Evolutionary conservation across 2,329 filamentous ascomycete genomes (phyloP).

Genomic region (Ophiocordyceps sinensis): DNA sequence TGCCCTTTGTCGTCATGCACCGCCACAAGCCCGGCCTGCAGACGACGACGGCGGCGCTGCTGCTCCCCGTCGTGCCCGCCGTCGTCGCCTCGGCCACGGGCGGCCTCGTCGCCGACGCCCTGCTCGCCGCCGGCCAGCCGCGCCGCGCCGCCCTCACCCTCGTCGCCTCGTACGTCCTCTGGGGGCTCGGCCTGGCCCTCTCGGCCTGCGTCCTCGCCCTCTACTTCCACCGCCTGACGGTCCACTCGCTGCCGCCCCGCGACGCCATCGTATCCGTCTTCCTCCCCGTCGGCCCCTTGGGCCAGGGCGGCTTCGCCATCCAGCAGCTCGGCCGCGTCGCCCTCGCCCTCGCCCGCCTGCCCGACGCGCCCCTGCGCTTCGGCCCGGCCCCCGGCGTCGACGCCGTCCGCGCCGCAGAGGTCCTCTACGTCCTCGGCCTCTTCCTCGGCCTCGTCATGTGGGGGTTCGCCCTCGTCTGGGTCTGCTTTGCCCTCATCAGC

Average conservation of each 20-base stretch:
- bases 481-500: slow-evolving; percentile 27
- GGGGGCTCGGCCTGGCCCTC: slow-evolving; percentile 46
- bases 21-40: slow-evolving; percentile 30
- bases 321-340: slow-evolving; percentile 36
- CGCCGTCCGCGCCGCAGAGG: slow-evolving; percentile 16
- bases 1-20: slow-evolving; percentile 41
- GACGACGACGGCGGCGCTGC: slow-evolving; percentile 48
- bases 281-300: slow-evolving; percentile 50
- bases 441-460: slow-evolving; percentile 27
- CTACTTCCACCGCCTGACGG: slow-evolving; percentile 53
- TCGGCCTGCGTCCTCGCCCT: slow-evolving; percentile 49
- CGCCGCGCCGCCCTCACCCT: slow-evolving; percentile 40
- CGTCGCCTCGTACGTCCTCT: slow-evolving; percentile 52
- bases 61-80: slow-evolving; percentile 52
- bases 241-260: slow-evolving; percentile 50
- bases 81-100: slow-evolving; percentile 53
- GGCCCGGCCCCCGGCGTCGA: slow-evolving; percentile 26
- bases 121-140: slow-evolving; percentile 34
- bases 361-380: slow-evolving; percentile 17
- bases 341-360: slow-evolving; percentile 22
- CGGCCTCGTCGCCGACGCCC: slow-evolving; percentile 44
- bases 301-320: slow-evolving; percentile 48
- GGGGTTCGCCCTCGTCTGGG: slow-evolving; percentile 29
- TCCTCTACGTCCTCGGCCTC: slow-evolving; percentile 45
- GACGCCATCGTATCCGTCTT: slow-evolving; percentile 57